A percentile compares a stretch with the other conserved stretches of the same genome.
These are phyloP conservation scores for Huntiella savannae DNA, from an alignment of 2,329 filamentous ascomycete genomes.

Conservation along the genomic window DNA sequence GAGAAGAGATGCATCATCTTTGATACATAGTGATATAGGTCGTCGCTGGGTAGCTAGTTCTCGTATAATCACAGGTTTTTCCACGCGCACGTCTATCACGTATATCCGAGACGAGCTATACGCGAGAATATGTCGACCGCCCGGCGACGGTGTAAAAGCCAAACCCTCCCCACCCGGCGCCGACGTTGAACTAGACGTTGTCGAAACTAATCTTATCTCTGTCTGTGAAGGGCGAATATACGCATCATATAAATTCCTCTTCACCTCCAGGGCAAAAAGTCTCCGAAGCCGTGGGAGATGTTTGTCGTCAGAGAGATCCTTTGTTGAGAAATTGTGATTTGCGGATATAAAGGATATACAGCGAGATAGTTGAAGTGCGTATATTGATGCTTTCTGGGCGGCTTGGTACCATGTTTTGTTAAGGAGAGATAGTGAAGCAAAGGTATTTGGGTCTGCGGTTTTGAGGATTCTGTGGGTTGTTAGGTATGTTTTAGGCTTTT, in stretches of 20 bases:
- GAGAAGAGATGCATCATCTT: conserved; percentile 56
- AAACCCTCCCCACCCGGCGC: conserved; percentile 71
- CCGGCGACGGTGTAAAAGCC: conserved; percentile 62
- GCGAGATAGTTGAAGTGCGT: conserved; percentile 39
- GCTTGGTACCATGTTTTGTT: conserved; percentile 47
- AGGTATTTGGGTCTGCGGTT: conserved; percentile 39
- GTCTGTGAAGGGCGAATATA: conserved; percentile 53
- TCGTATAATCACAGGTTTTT: conserved; percentile 44
- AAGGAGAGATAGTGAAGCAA: conserved; percentile 46
- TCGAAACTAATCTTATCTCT: conserved; percentile 62
- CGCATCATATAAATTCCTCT: conserved; percentile 59
- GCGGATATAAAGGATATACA: conserved; percentile 40
- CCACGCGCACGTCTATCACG: conserved; percentile 47
- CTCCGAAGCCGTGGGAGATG: conserved; percentile 39
- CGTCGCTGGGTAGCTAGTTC: conserved; percentile 65
- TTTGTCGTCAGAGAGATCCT: conserved; percentile 25
- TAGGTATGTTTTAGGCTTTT: not conserved
- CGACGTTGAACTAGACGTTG: conserved; percentile 66
- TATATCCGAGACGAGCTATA: conserved; percentile 76
- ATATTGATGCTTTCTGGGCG: conserved; percentile 44
- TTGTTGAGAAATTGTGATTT: conserved; percentile 22
- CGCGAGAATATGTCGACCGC: conserved; percentile 54
- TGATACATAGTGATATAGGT: conserved; percentile 57
- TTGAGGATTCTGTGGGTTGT: conserved; percentile 34
- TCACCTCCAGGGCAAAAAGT: conserved; percentile 49